These are phyloP conservation scores for Colletotrichum sp. DNA, from an alignment of 2,329 filamentous ascomycete species.

Conservation along the genomic window DNA sequence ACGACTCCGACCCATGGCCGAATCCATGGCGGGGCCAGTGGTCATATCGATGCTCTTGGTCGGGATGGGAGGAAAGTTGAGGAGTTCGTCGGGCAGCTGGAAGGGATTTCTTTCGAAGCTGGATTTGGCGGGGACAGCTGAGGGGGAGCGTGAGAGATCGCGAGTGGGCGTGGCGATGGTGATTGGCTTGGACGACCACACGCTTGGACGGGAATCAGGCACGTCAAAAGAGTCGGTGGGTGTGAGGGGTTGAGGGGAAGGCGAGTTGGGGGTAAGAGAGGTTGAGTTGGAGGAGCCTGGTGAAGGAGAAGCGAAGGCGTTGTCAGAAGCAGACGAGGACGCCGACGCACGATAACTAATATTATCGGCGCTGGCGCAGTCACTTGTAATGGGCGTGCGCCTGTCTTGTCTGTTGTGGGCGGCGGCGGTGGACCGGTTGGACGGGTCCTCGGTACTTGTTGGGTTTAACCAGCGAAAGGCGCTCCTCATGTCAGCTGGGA, in stretches of 20 bases:
- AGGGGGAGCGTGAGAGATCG: conserved; percentile 27
- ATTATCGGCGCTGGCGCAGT: conserved; percentile 33
- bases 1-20: conserved; percentile 61
- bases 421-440: conserved; percentile 25
- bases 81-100: conserved; percentile 29
- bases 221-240: conserved; percentile 37
- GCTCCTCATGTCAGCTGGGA: conserved; percentile 25
- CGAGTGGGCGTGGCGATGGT: conserved; percentile 32
- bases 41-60: conserved; percentile 55
- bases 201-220: conserved; percentile 21
- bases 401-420: conserved; percentile 20
- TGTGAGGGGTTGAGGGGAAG: conserved; percentile 50
- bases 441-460: conserved; percentile 27
- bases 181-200: conserved; percentile 39
- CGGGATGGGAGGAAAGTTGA: conserved; percentile 27
- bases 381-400: conserved; percentile 15
- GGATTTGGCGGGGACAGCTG: conserved; percentile 27
- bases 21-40: conserved; percentile 63
- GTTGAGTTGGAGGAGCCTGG: conserved; percentile 35
- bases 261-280: conserved; percentile 39
- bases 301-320: conserved; percentile 27
- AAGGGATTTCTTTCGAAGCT: conserved; percentile 27
- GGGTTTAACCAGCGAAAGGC: conserved; percentile 24
- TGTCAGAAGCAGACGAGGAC: conserved; percentile 21
- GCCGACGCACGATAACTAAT: conserved; percentile 43